Conservation (phyloP, 441 rosid species). For the Adansonia gregorii region DNA sequence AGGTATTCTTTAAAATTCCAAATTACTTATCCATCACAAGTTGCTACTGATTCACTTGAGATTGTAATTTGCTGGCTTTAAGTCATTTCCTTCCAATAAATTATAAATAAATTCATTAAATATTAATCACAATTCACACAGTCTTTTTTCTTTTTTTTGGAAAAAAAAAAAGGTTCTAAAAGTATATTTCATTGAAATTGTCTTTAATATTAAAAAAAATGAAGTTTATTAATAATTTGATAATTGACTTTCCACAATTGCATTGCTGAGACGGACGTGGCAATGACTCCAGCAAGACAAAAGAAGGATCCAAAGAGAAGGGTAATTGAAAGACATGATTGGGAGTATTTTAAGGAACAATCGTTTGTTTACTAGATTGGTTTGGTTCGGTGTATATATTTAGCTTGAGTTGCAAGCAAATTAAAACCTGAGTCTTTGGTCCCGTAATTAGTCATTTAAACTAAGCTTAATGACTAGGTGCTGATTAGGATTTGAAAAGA, state of each 20-base stretch:
- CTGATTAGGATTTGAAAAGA: constrained; percentile 30
- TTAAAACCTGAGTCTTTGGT: background rate
- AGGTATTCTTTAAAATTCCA: too few species aligned
- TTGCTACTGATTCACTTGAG: too few species aligned
- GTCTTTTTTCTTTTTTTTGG: too few species aligned
- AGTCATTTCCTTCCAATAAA: too few species aligned
- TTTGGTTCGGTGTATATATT: background rate
- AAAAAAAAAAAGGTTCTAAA: background rate
- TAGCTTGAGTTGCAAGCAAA: background rate
- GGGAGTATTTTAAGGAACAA: background rate
- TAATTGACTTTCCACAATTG: background rate
- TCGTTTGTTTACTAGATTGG: background rate
- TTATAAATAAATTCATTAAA: too few species aligned
- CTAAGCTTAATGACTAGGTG: background rate
- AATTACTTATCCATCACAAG: too few species aligned
- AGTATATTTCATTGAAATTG: background rate
- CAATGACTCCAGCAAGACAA: background rate
- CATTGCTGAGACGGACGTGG: too few species aligned
- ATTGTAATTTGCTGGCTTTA: too few species aligned
- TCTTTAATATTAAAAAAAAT: background rate
- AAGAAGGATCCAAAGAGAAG: background rate
- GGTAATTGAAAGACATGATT: background rate
- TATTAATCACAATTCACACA: too few species aligned
- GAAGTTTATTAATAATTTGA: background rate
- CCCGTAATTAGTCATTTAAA: background rate